Evolutionary conservation across 2,329 filamentous ascomycete species (phyloP).

Genomic region (Parastagonospora nodorum): DNA sequence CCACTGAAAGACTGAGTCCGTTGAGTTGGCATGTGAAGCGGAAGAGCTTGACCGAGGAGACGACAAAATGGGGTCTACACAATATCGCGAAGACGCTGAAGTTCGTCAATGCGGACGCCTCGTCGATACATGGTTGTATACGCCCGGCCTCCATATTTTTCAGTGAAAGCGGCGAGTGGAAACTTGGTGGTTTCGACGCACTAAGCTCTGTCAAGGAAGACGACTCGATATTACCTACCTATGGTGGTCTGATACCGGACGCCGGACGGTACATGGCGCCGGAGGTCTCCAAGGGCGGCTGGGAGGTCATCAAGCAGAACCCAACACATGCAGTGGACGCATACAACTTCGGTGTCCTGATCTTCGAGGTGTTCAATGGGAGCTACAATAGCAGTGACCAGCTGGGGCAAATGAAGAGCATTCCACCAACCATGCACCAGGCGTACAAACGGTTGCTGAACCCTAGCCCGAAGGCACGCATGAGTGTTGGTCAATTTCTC

Average conservation of each 20-base stretch:
- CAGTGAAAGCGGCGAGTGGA: constrained; percentile 97
- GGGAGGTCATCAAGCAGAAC: constrained; percentile 85
- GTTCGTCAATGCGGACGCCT: constrained; percentile 93
- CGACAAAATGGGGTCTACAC: constrained; percentile 93
- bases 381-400: constrained; percentile 77
- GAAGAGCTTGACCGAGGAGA: constrained; percentile 86
- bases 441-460: constrained; percentile 90
- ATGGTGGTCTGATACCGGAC: constrained; percentile 86
- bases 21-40: constrained; percentile 88
- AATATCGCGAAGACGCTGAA: constrained; percentile 90
- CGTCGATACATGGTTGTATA: constrained; percentile 87
- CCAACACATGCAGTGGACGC: constrained; percentile 83
- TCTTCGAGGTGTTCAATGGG: constrained; percentile 92
- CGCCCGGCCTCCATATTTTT: constrained; percentile 88
- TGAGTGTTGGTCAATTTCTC: constrained; percentile 83
- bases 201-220: constrained; percentile 96
- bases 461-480: constrained; percentile 83
- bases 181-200: constrained; percentile 89
- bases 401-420: constrained; percentile 80
- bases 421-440: constrained; percentile 86
- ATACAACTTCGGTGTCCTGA: constrained; percentile 80
- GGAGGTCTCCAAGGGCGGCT: constrained; percentile 84
- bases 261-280: constrained; percentile 83
- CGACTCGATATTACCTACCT: constrained; percentile 89
- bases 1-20: constrained; percentile 86